Percentiles rank a stretch among this genome's conserved stretches.
These are phyloP conservation scores for Periconia macrospinosa DNA, from an alignment of 2,329 filamentous ascomycete species.

Conservation along the genomic window DNA sequence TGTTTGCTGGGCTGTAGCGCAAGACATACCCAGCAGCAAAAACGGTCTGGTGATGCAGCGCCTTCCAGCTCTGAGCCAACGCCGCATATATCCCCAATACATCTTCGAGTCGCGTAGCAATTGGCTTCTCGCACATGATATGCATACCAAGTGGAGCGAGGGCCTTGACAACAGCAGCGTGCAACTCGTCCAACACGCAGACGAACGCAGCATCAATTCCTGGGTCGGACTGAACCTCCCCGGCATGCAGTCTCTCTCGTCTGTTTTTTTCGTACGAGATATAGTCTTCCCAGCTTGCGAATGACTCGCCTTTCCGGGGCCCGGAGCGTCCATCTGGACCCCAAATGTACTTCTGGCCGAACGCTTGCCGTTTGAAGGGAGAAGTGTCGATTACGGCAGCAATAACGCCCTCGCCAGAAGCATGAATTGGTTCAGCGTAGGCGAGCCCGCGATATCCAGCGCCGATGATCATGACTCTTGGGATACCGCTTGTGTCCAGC, in stretches of 20 bases:
- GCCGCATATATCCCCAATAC: constrained; percentile 74
- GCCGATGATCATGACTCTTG: constrained; percentile 41
- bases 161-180: constrained; percentile 75
- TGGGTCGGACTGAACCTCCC: constrained; percentile 16
- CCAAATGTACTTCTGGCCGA: constrained; percentile 77
- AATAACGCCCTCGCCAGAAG: constrained; percentile 58
- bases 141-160: constrained; percentile 72
- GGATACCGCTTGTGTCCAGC: background rate
- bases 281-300: constrained; percentile 74
- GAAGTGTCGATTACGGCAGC: constrained; percentile 80
- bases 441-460: constrained; percentile 40
- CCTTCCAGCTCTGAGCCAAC: constrained; percentile 33
- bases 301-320: constrained; percentile 65
- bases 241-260: constrained; percentile 49
- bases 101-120: constrained; percentile 78
- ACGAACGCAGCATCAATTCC: constrained; percentile 63
- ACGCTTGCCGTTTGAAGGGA: constrained; percentile 70
- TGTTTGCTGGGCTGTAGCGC: constrained; percentile 90
- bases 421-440: constrained; percentile 27
- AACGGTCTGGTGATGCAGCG: constrained; percentile 47
- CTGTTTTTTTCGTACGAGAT: constrained; percentile 69
- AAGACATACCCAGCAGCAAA: constrained; percentile 94
- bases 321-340: constrained; percentile 39
- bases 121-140: constrained; percentile 92
- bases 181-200: constrained; percentile 83